phyloP scores from a whole-genome alignment of 2,329 filamentous ascomycete species.

The Malbranchea cinnamomea region DNA sequence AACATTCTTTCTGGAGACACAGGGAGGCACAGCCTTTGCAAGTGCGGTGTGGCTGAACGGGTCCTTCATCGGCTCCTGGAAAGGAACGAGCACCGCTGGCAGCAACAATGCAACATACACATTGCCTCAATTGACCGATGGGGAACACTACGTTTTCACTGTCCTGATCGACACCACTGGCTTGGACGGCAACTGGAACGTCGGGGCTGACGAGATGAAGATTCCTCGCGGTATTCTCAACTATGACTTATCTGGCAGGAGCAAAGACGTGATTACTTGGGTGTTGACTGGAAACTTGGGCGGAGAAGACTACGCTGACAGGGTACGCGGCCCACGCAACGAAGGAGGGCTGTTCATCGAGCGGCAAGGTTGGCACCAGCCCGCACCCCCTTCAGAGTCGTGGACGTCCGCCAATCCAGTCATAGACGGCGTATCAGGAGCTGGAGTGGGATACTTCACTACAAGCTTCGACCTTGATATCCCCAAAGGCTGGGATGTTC shows the following conservation, averaged over 20 bases:
- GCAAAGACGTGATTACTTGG: constrained; percentile 29
- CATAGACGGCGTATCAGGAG: constrained; percentile 22
- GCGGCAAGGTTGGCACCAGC: constrained; percentile 41
- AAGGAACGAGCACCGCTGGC: constrained; percentile 9
- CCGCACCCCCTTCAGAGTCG: constrained; percentile 24
- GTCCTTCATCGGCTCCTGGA: constrained; percentile 16
- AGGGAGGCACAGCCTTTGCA: constrained; percentile 16
- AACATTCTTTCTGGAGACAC: constrained; percentile 11
- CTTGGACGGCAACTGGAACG: constrained; percentile 49
- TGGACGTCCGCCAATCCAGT: constrained; percentile 23
- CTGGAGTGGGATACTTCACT: constrained; percentile 40
- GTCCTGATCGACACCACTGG: constrained; percentile 61
- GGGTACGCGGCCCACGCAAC: constrained; percentile 39
- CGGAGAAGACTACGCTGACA: constrained; percentile 39
- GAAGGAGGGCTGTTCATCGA: constrained; percentile 43
- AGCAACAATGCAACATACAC: constrained; percentile 40
- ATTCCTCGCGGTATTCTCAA: constrained; percentile 40
- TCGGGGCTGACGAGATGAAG: constrained; percentile 46
- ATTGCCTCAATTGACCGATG: constrained; percentile 37
- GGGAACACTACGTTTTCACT: constrained; percentile 47
- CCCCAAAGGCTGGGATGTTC: constrained; percentile 40
- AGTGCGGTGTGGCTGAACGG: constrained; percentile 16
- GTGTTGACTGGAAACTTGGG: constrained; percentile 46
- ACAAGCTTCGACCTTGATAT: constrained; percentile 37
- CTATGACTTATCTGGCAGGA: constrained; percentile 26